Base-by-base conservation (phyloP, 1,139 yeast genomes). In the Scheffersomyces illinoinensis region DNA sequence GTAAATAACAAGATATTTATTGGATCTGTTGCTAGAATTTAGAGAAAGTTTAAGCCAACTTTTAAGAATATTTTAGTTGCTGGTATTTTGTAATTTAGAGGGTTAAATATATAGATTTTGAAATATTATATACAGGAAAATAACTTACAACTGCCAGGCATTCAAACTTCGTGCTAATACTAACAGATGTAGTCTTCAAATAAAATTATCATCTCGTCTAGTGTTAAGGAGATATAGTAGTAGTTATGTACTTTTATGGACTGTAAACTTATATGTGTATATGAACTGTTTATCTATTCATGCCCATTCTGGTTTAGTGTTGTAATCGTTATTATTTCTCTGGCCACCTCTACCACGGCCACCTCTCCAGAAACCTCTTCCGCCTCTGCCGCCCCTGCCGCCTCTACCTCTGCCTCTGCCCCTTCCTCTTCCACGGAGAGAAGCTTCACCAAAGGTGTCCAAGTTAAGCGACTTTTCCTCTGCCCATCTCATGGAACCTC, bases 401-500 rank as follows among this genome's bases (percentile, higher is more conserved):
- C 74, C 70, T 54, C 75, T 63, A 23, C 75, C 73, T 58, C 76
- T 62, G 12, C 79, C 75, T 59, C 80, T 66, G 2, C 78, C 76
- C 58, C 80, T 66, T 33, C 68, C 70, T 19, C 71, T 66, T 20
- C 78, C 76, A 54, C 76, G 64, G 14, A 72, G 73, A 14, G 78
- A 72, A 14, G 73, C 66, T 59, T 70, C 68, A 39, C 74, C 74
- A 58, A 70, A 71, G 8, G 74, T 70, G 61, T 70, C 73, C 68
- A 68, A 62, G 64, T 70, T 70, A 58, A 70, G 68, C 39, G 73
- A 73, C 63, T 86, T 85, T 69, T 88, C 93, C 65, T 86, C 89
- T 39, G 82, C 75, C 83, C 93, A 86, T 68, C 87, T 82, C 81
- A 84, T 78, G 55, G 74, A 58, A 53, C 66, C 65, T 63, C 76